Conservation (phyloP, 768 basidiomycete genomes). For the Termitomyces sp. region DNA sequence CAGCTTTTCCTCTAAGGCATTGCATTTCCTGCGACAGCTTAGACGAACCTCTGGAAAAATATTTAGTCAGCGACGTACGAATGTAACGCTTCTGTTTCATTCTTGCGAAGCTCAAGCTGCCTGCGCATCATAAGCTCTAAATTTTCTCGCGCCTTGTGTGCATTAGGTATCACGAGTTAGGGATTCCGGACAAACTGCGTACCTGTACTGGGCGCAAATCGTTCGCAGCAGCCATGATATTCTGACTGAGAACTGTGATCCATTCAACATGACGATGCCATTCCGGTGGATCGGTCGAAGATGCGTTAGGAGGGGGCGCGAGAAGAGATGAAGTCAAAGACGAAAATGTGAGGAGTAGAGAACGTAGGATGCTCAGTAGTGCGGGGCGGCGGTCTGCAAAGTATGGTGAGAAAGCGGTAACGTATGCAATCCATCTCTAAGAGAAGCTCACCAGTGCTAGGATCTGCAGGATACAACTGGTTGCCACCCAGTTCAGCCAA, state of each 20-base stretch:
- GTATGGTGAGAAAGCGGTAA: background rate
- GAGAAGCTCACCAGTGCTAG: constrained; percentile 51
- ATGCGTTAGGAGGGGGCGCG: constrained; percentile 53
- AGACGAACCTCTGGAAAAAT: background rate
- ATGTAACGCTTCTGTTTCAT: constrained; percentile 70
- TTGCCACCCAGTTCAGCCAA: constrained; percentile 78
- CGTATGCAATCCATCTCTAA: background rate
- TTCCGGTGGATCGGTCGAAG: constrained; percentile 49
- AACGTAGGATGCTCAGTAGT: constrained; percentile 65
- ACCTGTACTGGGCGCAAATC: constrained; percentile 88
- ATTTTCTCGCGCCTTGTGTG: constrained; percentile 66
- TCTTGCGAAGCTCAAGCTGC: constrained; percentile 69
- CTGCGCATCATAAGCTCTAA: constrained; percentile 80
- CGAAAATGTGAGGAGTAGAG: constrained; percentile 79
- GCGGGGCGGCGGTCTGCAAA: constrained; percentile 72
- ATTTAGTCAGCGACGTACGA: constrained; percentile 40
- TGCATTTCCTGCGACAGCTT: constrained; percentile 56
- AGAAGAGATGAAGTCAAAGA: constrained; percentile 67
- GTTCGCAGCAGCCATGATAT: constrained; percentile 88
- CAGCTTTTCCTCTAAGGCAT: constrained; percentile 62
- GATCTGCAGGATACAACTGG: constrained; percentile 77
- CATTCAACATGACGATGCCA: constrained; percentile 79
- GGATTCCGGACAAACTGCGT: background rate
- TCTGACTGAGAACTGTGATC: constrained; percentile 78
- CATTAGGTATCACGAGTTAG: background rate